A percentile compares a stretch with the other conserved stretches of the same genome.
Evolutionary conservation across 139 green algal genomes (phyloP).

Genomic region (Auxenochlorella protothecoides): DNA sequence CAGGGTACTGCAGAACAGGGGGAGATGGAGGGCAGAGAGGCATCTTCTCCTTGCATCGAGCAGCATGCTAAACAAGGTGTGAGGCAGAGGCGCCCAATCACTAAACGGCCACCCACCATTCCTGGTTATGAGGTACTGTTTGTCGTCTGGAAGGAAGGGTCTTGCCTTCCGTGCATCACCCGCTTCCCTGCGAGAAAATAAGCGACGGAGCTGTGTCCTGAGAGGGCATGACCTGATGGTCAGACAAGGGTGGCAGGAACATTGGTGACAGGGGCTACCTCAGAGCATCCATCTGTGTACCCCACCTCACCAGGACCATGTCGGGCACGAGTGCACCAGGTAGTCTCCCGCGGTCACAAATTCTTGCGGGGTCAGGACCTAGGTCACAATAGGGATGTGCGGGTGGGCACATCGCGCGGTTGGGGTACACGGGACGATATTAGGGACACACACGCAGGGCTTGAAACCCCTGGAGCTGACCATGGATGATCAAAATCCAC

Average conservation of each 20-base stretch:
- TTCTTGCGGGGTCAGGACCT: conserved; percentile 81
- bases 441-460: neutral
- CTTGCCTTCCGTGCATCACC: conserved; percentile 52
- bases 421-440: neutral
- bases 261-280: neutral
- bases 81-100: neutral
- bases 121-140: conserved; percentile 81
- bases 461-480: neutral
- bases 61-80: neutral
- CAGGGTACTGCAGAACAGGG: conserved; percentile 58
- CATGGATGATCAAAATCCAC: neutral
- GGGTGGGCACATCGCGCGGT: no score
- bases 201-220: neutral
- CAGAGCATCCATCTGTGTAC: neutral
- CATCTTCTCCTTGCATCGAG: neutral
- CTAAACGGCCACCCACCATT: conserved; percentile 42
- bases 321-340: conserved; percentile 69
- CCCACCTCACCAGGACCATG: conserved; percentile 65
- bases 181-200: conserved; percentile 43
- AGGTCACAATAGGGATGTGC: no score
- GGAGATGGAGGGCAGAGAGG: no score
- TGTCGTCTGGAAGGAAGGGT: conserved; percentile 60
- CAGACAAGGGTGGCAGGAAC: no score
- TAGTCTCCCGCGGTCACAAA: conserved; percentile 76
- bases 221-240: neutral